Base-by-base conservation (phyloP, 2,329 filamentous ascomycete genomes). In the Elsinoe australis region DNA sequence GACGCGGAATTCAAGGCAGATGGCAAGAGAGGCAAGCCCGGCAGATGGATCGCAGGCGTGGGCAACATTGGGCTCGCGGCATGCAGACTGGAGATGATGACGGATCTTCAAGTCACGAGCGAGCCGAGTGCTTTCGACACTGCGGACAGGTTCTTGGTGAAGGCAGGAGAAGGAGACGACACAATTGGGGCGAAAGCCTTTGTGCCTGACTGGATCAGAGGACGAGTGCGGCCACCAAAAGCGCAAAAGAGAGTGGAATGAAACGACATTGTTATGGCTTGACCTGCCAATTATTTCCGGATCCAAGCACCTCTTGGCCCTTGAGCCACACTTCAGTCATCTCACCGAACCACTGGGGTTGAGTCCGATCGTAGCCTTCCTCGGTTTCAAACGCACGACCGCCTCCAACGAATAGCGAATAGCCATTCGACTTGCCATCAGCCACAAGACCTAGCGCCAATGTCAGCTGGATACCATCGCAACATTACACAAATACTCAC, bases 71-170 rank as follows among this genome's bases (percentile, higher is more conserved):
- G 92, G 1, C 71, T 98, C 46, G 90, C 82, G 2, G 68, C 95
- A 55, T 95, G 90, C 62, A 80, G 90, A 19, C 67, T 96, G 56
- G 88, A 94, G 68, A 82, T 83, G 61, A 95, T 95, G 89, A 94
- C 87, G 4, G 83, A 87, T 60, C 69, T 92, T 39, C 71, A 72
- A 26, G 69, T 92, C 47, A 84, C 83, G 2, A 84, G 80, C 49
- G 80, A 84, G 53, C 75, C 76, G 0, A 75, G 76, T 14, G 68
- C 68, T 17, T 86, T 73, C 61, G 77, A 70, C 51, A 73, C 76
- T 0, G 73, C 72, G 1, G 74, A 81, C 61, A 59, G 68, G 47
- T 78, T 79, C 58, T 63, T 64, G 5, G 35, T 70, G 1, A 49
- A 52, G 7, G 47, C 24, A 12, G 51, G 41, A 4, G 52, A 58